These are phyloP conservation scores for Chloris gayana DNA, from an alignment of 176 grass and related monocot genomes.

Conservation along the genomic window DNA sequence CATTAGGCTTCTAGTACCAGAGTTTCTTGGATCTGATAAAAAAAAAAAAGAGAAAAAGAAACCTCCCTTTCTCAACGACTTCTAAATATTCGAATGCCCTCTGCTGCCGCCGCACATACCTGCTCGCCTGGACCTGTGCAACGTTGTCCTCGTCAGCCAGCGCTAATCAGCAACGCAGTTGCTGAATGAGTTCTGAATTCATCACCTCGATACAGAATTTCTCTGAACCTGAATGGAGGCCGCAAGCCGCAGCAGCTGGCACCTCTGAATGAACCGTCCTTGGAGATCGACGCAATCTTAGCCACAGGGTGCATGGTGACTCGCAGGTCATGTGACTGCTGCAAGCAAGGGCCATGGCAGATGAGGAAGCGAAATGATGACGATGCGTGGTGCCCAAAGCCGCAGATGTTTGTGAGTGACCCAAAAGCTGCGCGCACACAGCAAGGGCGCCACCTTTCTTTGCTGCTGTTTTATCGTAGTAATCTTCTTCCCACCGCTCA, in stretches of 20 bases:
- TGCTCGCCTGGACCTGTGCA: slow-evolving; percentile 2
- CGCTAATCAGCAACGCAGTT: neutral
- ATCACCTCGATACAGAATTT: slow-evolving; percentile 6
- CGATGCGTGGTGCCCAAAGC: slow-evolving; percentile 14
- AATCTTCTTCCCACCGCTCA: slow-evolving; percentile 18
- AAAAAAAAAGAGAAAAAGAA: no score
- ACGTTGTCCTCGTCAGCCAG: slow-evolving; percentile 15
- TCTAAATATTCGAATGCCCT: slow-evolving; percentile 7
- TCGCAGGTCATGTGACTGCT: slow-evolving; percentile 35
- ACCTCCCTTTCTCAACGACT: no score
- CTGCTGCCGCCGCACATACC: slow-evolving; percentile 1
- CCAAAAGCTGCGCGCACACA: slow-evolving; percentile 47
- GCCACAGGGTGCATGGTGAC: slow-evolving; percentile 16
- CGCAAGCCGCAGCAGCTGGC: neutral
- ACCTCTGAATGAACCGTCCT: slow-evolving; percentile 46
- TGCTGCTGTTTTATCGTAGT: slow-evolving; percentile 13
- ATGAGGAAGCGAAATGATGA: slow-evolving; percentile 43
- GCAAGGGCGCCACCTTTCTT: neutral
- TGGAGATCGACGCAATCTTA: slow-evolving; percentile 47
- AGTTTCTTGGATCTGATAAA: no score
- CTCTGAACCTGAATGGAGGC: slow-evolving; percentile 24
- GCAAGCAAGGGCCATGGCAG: slow-evolving; percentile 24
- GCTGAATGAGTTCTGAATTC: neutral
- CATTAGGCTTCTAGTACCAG: no score
- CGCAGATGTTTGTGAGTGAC: slow-evolving; percentile 18